Evolutionary conservation across 2,329 filamentous ascomycete species (phyloP), one percentile per base, ranked within the genome.

Genomic region (Fusarium ramigenum): DNA sequence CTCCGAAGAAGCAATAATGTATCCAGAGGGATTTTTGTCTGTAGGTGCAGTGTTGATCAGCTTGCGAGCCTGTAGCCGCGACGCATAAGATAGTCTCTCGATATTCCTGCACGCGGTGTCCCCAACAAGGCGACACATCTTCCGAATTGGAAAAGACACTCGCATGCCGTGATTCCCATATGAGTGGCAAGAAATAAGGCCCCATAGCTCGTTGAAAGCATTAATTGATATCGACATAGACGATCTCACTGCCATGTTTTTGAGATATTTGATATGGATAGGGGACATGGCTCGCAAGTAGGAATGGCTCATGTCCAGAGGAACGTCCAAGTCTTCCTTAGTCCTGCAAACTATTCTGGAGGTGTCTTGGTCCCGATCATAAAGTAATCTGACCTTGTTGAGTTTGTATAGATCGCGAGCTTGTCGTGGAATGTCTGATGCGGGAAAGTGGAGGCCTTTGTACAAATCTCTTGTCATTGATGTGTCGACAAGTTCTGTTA

Each of bases 151-250:
- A 77, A 97, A 97, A 0, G 93, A 93, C 0, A 97, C 94, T n/a
- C 95, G 88, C 93, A 96, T 97, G 8, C 94, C 94, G 49, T 87
- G 88, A 4, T 81, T 66, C 0, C 93, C 94, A 76, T 97, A 97
- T 0, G 92, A 90, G 79, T 97, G 95, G 69, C 94, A 97, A 4
- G 94, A 91, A 44, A 97, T 94, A 34, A 97, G 84, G 0, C 95
- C 95, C 95, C 95, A 97, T 0, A 97, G 83, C 75, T 97, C 93
- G 74, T 89, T 87, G 76, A 97, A 96, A 0, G 93, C 93, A 72
- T 94, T 96, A 78, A 97, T 93, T 2, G 94, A 97, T 69, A 97
- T 95, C 1, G 94, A 97, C 94, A 97, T 97, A 72, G 94, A 97
- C 0, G 94, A 94, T n/a, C 94, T 90, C 1, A 97, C 94, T 12